These are phyloP conservation scores for Tulasnella calospora DNA, from an alignment of 768 basidiomycete species.

Conservation along the genomic window DNA sequence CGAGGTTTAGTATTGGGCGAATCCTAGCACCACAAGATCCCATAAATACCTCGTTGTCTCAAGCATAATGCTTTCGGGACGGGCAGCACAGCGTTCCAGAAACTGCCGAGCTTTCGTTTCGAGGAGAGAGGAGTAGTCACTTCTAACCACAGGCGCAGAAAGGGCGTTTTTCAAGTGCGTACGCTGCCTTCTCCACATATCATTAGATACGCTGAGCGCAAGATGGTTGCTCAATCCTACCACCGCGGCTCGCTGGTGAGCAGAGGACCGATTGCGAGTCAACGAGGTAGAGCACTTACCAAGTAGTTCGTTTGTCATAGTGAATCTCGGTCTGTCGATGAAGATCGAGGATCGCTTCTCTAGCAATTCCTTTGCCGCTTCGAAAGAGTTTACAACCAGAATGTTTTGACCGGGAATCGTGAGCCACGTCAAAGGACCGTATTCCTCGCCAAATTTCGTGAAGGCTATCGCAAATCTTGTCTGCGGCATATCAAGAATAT, in stretches of 20 bases:
- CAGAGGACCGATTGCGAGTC: background rate
- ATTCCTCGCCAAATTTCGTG: background rate
- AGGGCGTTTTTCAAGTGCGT: background rate
- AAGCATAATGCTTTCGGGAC: background rate
- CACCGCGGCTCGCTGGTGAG: background rate
- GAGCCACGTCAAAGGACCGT: background rate
- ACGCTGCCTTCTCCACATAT: background rate
- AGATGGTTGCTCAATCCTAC: background rate
- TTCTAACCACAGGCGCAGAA: background rate
- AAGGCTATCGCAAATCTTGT: background rate
- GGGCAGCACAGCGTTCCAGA: background rate
- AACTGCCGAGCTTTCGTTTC: background rate
- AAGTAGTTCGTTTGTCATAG: background rate
- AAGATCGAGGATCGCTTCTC: background rate
- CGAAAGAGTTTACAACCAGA: background rate
- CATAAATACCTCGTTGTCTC: background rate
- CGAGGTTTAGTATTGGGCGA: background rate
- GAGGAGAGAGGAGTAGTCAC: background rate
- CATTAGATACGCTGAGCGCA: background rate
- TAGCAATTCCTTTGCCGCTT: background rate
- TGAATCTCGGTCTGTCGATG: slow-evolving; percentile 2
- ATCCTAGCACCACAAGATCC: background rate
- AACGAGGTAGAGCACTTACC: background rate
- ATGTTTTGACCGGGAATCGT: slow-evolving; percentile 2
- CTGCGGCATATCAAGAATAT: background rate